Evolutionary conservation across 1,284 basidiomycete genomes (phyloP), one percentile per base, ranked within the genome.

Genomic region (Sporisorium graminicola): DNA sequence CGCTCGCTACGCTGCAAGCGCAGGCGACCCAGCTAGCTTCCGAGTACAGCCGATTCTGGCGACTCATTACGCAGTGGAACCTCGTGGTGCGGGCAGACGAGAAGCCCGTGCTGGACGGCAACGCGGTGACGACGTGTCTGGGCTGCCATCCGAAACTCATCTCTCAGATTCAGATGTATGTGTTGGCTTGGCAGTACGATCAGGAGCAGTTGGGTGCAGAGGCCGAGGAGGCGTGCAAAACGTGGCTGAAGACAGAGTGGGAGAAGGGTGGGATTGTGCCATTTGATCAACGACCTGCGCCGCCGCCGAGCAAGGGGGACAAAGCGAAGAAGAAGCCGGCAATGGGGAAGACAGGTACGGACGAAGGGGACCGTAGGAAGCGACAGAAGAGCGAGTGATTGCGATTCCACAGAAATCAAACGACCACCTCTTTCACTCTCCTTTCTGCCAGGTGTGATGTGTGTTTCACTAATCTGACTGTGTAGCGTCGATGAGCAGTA

Each of bases 131-230:
- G 6, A 52, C 68, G 7, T 43, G 53, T 0, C 42, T 85, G 24
- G 56, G 51, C 7, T 80, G 80, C 43, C 72, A 78, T 47, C 65
- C 66, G 18, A 64, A 68, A 7, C 63, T 84, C 14, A 77, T 79
- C 14, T 68, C 74, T 8, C 70, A 69, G 14, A 66, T 85, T 20
- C 76, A 77, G 54, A 79, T 71, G 5, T 67, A 46, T 27, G 78
- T 84, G 20, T 55, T 82, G 12, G 77, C 74, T 0, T 84, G 82
- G 81, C 82, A 84, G 58, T 73, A 80, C 29, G 70, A 74, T 40
- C 60, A 58, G 33, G 22, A 46, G 1, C 20, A 40, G 5, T 35
- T 46, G 26, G 29, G 43, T 1, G 53, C 22, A 5, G 63, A 49
- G 14, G 42, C 43, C 8, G 53, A 52, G 14, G 65, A 58, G 33